Percentiles rank a stretch among this genome's conserved stretches.
Evolutionary conservation across 306 rosid species (phyloP).

Genomic region (Malus sieversii): DNA sequence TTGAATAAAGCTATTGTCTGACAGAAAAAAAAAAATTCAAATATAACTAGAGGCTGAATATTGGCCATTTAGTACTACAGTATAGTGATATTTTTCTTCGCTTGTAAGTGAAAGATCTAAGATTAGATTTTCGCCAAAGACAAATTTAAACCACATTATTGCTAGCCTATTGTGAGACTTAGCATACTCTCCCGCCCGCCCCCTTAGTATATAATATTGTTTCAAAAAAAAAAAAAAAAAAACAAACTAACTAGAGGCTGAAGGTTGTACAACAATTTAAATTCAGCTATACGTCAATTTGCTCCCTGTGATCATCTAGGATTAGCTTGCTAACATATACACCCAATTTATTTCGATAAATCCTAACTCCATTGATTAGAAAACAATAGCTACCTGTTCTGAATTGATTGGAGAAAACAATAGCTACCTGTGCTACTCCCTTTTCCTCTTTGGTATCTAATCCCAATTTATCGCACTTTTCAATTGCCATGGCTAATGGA

Average conservation of each 20-base stretch:
- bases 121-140: no score
- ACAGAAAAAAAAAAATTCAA: no score
- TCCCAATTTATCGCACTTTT: not conserved
- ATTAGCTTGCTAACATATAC: not conserved
- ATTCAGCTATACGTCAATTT: not conserved
- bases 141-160: no score
- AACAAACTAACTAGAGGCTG: not conserved
- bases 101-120: no score
- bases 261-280: not conserved
- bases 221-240: no score
- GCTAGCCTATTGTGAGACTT: no score
- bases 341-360: not conserved
- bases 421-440: not conserved
- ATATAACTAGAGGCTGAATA: no score
- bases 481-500: not conserved
- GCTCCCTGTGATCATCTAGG: not conserved
- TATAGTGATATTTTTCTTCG: accelerated
- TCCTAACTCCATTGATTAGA: conserved; percentile 7
- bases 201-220: no score
- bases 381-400: not conserved
- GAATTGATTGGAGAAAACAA: not conserved
- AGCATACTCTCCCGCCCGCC: accelerated
- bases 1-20: no score
- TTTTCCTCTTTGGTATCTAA: not conserved
- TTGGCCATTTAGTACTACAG: no score